Conservation (phyloP, 2,329 filamentous ascomycete species). For the Ophiostoma triangulosporum region DNA sequence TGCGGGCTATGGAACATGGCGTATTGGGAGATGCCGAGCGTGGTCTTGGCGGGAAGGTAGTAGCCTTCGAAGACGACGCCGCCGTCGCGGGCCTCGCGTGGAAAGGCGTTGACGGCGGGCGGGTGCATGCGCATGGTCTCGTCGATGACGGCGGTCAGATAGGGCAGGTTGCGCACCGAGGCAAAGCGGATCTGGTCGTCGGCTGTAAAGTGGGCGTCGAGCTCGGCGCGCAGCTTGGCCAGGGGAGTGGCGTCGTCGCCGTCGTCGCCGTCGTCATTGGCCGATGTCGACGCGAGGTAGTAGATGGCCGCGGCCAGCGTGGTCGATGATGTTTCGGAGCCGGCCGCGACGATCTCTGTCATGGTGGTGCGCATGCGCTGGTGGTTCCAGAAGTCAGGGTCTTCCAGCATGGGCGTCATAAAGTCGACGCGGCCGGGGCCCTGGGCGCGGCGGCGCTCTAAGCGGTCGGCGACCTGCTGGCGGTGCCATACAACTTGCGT, state of each 20-base stretch:
- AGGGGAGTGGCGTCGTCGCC: constrained; percentile 13
- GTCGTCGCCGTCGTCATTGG: neutral
- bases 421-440: constrained; percentile 10
- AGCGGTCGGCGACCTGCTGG: constrained; percentile 1
- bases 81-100: constrained; percentile 14
- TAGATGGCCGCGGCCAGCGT: constrained; percentile 27
- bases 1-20: constrained; percentile 23
- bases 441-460: constrained; percentile 3
- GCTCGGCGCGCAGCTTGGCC: constrained; percentile 26
- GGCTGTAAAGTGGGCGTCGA: constrained; percentile 26
- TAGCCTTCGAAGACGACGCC: constrained; percentile 4
- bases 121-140: constrained; percentile 25
- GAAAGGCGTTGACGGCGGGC: constrained; percentile 18
- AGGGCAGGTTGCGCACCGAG: constrained; percentile 18
- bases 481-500: neutral
- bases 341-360: constrained; percentile 27
- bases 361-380: constrained; percentile 5
- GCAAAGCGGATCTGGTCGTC: constrained; percentile 22
- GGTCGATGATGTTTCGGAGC: constrained; percentile 38
- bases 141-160: constrained; percentile 23
- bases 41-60: constrained; percentile 13
- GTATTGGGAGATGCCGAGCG: constrained; percentile 17
- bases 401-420: constrained; percentile 9
- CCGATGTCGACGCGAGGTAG: constrained; percentile 22
- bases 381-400: constrained; percentile 1